Evolutionary conservation across 345 rosid genomes (phyloP), one percentile per base, ranked within the genome.

Genomic region (Capsella bursapastoris): DNA sequence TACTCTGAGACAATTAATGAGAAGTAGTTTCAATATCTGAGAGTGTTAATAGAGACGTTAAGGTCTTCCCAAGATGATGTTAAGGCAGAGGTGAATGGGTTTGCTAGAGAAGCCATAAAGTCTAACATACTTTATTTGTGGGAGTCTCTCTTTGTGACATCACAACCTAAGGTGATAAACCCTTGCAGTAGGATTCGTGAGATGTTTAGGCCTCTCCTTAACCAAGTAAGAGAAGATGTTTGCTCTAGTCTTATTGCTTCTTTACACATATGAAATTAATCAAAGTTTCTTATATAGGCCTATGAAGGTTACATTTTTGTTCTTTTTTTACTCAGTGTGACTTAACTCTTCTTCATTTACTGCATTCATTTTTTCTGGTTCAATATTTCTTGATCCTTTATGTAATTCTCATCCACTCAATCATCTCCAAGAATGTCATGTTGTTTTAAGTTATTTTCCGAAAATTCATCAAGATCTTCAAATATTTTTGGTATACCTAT

Each of bases 21-120:
- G 18, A 18, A 18, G 0, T 18, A 18, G 18, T 18, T 18, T 18
- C 0, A 18, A 18, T 0, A 18, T 18, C 0, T 18, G 18, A 18
- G 18, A 18, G 18, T 18, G 18, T 18, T 18, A 18, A 18, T 18
- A 18, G 18, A 22, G 4, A 67, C 10, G 15, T 40, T 67, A 28
- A 38, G 15, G 40, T 38, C 28, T 40, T 48, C 8, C 8, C 22
- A 22, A 16, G 11, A 38, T 67, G 51, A 27, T 38, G 37, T 18
- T 18, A 18, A 18, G 18, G 18, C 18, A 18, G 18, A 50, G 16
- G 44, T 31, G 4, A 64, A 64, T 50, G 58, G 60, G 34, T 66
- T 66, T 66, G 48, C 34, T 7, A 51, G 37, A 29, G 60, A 66
- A 34, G 8, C 49, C 1, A 66, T 51, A 22, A 5, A 66, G 49